Conservation (phyloP, 2,329 filamentous ascomycete species). For the Fusarium sambucinum region DNA sequence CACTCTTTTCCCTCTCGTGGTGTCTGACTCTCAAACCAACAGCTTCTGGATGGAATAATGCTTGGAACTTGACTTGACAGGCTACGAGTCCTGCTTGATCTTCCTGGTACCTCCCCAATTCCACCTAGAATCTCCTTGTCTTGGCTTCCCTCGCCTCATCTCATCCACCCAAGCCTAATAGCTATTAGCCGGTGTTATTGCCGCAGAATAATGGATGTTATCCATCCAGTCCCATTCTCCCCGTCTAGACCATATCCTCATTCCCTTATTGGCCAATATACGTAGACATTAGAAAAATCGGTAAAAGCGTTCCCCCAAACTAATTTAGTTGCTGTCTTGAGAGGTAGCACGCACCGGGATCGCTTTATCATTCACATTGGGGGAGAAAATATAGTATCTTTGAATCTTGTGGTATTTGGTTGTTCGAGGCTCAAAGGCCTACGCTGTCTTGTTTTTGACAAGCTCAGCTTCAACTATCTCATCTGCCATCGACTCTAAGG, state of each 20-base stretch:
- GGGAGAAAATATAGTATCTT: constrained; percentile 20
- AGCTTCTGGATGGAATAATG: neutral
- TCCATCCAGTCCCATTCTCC: constrained; percentile 9
- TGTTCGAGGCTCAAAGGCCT: constrained; percentile 41
- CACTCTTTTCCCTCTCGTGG: constrained; percentile 36
- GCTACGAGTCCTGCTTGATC: neutral
- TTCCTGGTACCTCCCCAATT: neutral
- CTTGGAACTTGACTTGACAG: neutral
- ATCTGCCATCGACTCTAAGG: constrained; percentile 7
- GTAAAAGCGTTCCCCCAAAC: constrained; percentile 14
- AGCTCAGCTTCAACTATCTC: constrained; percentile 8
- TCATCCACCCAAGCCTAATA: neutral
- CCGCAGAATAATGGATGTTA: neutral
- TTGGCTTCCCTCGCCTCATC: neutral
- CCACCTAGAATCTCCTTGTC: neutral
- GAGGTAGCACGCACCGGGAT: constrained; percentile 9
- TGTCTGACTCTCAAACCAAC: constrained; percentile 36
- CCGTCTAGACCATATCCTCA: constrained; percentile 1
- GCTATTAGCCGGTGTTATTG: constrained; percentile 8
- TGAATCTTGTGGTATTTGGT: constrained; percentile 41
- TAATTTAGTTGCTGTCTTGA: constrained; percentile 20
- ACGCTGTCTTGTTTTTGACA: constrained; percentile 8
- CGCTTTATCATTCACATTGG: constrained; percentile 20
- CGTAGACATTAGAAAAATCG: constrained; percentile 12
- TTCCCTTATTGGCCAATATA: constrained; percentile 13